Percentiles rank a stretch among this genome's conserved stretches.
Evolutionary conservation across 23 red algal genomes (phyloP).

Genomic region (Chondrus crispus): DNA sequence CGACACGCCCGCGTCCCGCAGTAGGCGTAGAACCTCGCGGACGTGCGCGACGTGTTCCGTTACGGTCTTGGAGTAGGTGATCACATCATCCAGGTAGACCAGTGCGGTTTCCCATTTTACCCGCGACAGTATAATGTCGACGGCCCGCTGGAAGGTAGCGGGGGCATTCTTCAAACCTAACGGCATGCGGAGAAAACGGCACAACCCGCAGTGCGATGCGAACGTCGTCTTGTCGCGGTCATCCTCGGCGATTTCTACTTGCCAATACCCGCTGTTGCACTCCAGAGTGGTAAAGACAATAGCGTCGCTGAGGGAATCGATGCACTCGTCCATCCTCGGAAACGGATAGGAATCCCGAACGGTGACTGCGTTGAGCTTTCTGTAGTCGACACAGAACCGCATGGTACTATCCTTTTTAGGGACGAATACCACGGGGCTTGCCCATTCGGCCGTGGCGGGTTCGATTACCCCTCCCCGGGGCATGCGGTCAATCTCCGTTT

Average conservation of each 20-base stretch:
- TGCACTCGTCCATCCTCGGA: constrained; percentile 20
- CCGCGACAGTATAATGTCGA: constrained; percentile 2
- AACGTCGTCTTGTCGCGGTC: neutral
- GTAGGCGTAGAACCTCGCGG: neutral
- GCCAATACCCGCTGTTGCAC: neutral
- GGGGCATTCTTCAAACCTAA: constrained; percentile 4
- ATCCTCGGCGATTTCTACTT: neutral
- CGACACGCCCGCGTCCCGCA: neutral
- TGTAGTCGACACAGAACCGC: neutral
- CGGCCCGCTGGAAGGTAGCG: constrained; percentile 5
- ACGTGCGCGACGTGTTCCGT: neutral
- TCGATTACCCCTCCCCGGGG: neutral
- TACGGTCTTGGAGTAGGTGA: neutral
- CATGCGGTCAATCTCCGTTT: neutral
- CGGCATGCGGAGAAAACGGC: neutral
- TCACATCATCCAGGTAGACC: constrained; percentile 17
- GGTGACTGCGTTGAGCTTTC: constrained; percentile 6
- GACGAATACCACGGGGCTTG: neutral
- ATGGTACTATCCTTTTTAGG: neutral
- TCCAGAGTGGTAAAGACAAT: neutral
- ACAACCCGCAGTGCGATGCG: neutral
- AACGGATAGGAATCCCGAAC: neutral
- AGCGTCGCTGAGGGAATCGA: constrained; percentile 16
- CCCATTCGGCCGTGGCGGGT: neutral
- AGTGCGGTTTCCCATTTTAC: neutral